phyloP scores from a whole-genome alignment of 176 grass and related monocot genomes.

The Dendrocalamus sinicus region DNA sequence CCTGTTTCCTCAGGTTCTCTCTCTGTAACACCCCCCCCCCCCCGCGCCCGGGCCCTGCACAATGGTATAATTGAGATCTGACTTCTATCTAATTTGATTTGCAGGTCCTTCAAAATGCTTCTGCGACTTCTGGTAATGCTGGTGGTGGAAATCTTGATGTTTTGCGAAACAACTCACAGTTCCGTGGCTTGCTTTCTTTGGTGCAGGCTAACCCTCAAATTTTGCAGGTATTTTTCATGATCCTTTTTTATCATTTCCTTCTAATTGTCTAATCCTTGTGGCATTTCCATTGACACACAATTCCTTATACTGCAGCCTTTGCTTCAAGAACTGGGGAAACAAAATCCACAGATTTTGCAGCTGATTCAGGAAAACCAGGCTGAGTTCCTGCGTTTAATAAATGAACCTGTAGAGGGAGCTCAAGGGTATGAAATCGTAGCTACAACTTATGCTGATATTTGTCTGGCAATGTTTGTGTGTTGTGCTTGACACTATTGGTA shows the following conservation, averaged over 20 bases:
- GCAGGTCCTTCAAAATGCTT: slow-evolving; percentile 59
- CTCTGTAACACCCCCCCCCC: not conserved
- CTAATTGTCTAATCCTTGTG: not conserved
- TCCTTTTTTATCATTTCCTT: not conserved
- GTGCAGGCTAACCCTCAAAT: slow-evolving; percentile 78
- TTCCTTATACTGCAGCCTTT: slow-evolving; percentile 48
- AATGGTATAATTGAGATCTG: not conserved
- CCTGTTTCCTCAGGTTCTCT: slow-evolving; percentile 66
- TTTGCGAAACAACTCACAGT: slow-evolving; percentile 62
- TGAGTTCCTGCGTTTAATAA: slow-evolving; percentile 65
- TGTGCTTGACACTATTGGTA: slow-evolving; percentile 15
- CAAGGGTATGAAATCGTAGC: slow-evolving; percentile 46
- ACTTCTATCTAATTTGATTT: not conserved
- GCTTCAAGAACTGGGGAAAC: slow-evolving; percentile 76
- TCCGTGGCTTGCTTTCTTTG: slow-evolving; percentile 58
- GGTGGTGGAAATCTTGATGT: slow-evolving; percentile 60
- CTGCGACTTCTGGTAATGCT: slow-evolving; percentile 54
- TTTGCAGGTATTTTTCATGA: slow-evolving; percentile 43
- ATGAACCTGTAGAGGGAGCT: slow-evolving; percentile 59
- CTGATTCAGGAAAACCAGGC: slow-evolving; percentile 75
- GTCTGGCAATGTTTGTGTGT: not conserved
- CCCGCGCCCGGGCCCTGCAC: not conserved
- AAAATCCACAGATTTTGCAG: slow-evolving; percentile 71
- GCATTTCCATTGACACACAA: not conserved
- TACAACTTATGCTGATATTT: slow-evolving; percentile 12